phyloP scores from a whole-genome alignment of 495 filamentous ascomycete species.

The Aspergillus sclerotioniger region DNA sequence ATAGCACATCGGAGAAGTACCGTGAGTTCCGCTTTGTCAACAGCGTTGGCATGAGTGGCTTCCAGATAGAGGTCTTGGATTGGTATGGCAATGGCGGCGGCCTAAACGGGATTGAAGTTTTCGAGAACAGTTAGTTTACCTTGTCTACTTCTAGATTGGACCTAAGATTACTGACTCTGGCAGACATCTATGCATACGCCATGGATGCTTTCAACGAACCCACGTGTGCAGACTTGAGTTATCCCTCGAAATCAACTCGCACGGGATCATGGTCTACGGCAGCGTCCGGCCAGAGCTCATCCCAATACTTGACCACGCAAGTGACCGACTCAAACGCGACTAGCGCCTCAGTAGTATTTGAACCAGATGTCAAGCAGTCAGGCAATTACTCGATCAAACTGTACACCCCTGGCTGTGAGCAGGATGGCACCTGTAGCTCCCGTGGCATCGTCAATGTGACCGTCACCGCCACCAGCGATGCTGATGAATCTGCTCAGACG shows the following conservation, averaged over 20 bases:
- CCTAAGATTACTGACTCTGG: slow-evolving; percentile 17
- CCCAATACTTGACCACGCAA: slow-evolving; percentile 72
- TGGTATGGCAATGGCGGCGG: slow-evolving; percentile 89
- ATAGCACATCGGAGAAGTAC: slow-evolving; percentile 57
- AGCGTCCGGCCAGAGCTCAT: slow-evolving; percentile 58
- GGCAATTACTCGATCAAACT: slow-evolving; percentile 87
- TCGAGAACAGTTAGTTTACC: slow-evolving; percentile 59
- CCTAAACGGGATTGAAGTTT: slow-evolving; percentile 86
- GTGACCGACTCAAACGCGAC: slow-evolving; percentile 56
- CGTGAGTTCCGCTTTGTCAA: slow-evolving; percentile 95
- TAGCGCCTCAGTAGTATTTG: slow-evolving; percentile 64
- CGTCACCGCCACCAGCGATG: slow-evolving; percentile 59
- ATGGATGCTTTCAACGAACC: slow-evolving; percentile 87
- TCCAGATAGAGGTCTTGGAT: slow-evolving; percentile 77
- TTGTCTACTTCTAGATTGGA: neutral
- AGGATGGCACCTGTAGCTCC: slow-evolving; percentile 70
- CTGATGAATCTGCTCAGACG: slow-evolving; percentile 42
- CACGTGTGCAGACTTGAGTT: slow-evolving; percentile 64
- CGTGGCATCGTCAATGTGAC: slow-evolving; percentile 81
- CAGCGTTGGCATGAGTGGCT: slow-evolving; percentile 79
- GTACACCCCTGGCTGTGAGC: slow-evolving; percentile 85
- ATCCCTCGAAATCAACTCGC: slow-evolving; percentile 59
- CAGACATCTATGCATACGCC: slow-evolving; percentile 80
- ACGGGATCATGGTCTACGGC: slow-evolving; percentile 74
- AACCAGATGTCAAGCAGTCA: slow-evolving; percentile 81